Conservation (phyloP, 345 rosid genomes). For the Adansonia digitata region DNA sequence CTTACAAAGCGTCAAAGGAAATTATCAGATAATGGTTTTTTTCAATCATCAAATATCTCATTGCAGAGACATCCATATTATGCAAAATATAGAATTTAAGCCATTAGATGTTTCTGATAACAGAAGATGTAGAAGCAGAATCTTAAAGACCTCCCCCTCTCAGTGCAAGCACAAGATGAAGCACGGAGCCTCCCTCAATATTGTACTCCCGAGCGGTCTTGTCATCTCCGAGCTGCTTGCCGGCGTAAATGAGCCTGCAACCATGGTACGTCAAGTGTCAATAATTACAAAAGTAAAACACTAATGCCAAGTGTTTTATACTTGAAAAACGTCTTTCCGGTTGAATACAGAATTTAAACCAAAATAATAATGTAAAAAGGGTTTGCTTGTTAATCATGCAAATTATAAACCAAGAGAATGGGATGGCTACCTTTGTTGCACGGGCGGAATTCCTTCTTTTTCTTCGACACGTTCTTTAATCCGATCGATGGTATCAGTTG, state of each 20-base stretch:
- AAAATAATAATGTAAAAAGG: not conserved
- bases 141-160: slow-evolving; percentile 59
- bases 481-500: slow-evolving; percentile 85
- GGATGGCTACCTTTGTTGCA: slow-evolving; percentile 68
- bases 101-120: not conserved
- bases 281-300: not conserved
- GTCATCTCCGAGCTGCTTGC: slow-evolving; percentile 96
- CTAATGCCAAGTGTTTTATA: not conserved
- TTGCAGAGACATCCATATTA: not conserved
- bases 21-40: not conserved
- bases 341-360: not conserved
- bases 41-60: not conserved
- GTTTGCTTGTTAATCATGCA: not conserved
- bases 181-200: slow-evolving; percentile 96
- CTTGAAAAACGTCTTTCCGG: not conserved
- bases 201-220: slow-evolving; percentile 88
- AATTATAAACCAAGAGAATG: not conserved
- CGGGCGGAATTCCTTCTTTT: slow-evolving; percentile 98
- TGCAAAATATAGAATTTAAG: not conserved
- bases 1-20: too few species aligned
- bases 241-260: slow-evolving; percentile 82
- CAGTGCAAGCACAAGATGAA: slow-evolving; percentile 93
- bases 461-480: slow-evolving; percentile 95
- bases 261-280: not conserved
- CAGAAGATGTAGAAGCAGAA: not conserved